A percentile compares a stretch with the other conserved stretches of the same genome.
These are phyloP conservation scores for Dothideomycetidae sp. DNA, from an alignment of 2,329 filamentous ascomycete genomes.

Conservation along the genomic window DNA sequence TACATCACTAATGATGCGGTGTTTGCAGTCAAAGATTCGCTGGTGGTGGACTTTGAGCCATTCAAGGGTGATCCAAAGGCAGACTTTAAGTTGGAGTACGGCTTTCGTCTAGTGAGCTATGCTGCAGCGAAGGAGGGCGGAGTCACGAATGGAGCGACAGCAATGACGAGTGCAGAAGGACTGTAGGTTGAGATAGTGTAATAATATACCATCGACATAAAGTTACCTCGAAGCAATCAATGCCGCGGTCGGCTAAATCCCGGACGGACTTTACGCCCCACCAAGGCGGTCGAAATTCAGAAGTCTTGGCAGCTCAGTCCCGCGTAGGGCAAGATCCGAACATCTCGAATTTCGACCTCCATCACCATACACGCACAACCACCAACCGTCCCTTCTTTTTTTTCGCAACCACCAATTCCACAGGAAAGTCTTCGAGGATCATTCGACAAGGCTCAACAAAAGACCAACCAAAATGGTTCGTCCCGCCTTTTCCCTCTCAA, in stretches of 20 bases:
- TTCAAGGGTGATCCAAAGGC: conserved; percentile 38
- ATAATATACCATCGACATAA: no score
- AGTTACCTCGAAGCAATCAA: no score
- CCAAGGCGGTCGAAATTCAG: not conserved
- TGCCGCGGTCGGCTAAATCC: no score
- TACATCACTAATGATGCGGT: conserved; percentile 47
- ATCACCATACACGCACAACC: conserved; percentile 1
- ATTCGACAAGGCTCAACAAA: conserved; percentile 10
- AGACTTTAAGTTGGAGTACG: conserved; percentile 39
- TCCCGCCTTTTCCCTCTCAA: not conserved
- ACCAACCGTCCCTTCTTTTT: conserved; percentile 1
- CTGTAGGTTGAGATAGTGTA: no score
- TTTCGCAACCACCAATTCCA: conserved; percentile 5
- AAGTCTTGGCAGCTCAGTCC: not conserved
- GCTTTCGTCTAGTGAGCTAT: conserved; percentile 17
- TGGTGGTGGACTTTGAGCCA: conserved; percentile 43
- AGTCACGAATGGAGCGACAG: conserved; percentile 1
- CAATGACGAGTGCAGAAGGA: conserved; percentile 8
- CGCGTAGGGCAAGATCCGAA: no score
- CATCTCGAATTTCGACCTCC: not conserved
- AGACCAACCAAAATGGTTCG: conserved; percentile 8
- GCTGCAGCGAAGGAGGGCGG: not conserved
- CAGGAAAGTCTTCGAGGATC: conserved; percentile 10
- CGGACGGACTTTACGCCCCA: no score
- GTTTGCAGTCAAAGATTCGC: conserved; percentile 45